Evolutionary conservation across 306 rosid genomes (phyloP), one percentile per base, ranked within the genome.

Genomic region (Quercus bicolor): DNA sequence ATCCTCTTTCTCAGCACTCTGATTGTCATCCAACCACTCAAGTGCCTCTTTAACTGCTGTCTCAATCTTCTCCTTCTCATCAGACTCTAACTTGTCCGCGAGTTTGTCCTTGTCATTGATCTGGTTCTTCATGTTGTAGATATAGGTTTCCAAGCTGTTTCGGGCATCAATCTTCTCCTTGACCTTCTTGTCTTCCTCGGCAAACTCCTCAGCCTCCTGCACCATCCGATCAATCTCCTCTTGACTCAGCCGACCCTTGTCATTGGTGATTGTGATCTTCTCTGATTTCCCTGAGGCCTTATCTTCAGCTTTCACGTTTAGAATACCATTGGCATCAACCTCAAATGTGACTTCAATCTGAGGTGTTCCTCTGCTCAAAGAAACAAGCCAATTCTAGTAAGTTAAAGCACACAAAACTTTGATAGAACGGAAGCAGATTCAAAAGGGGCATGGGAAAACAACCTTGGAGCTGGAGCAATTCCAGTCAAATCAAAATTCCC

Each of bases 221-320:
- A 88, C 89, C 88, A 88, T 88, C 56, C 88, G 75, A 0, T 86
- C 91, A 0, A 88, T 88, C 80, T 88, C 91, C 56, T 88, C 86
- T 68, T 86, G 88, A 80, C 83, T 85, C 78, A 88, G 70, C 11
- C 91, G 87, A 5, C 91, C 91, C 84, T 83, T 88, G 83, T 88
- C 91, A 6, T 88, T 88, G 64, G 91, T 85, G 86, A 88, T 88
- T 37, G 91, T 88, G 86, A 88, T 88, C 87, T 88, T 88, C 86
- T 88, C 91, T 0, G 91, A 81, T 56, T 85, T 84, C 18, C 91
- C 89, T 0, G 89, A 83, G 55, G 89, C 91, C 82, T 88, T 86
- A 87, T 88, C 91, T 71, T 88, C 91, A 3, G 89, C 91, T 84
- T 86, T 88, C 1, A 88, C 85, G 45, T 88, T 88, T 19, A 88